Evolutionary conservation across 495 filamentous ascomycete genomes (phyloP).

Genomic region (Penicillium tannophilum): DNA sequence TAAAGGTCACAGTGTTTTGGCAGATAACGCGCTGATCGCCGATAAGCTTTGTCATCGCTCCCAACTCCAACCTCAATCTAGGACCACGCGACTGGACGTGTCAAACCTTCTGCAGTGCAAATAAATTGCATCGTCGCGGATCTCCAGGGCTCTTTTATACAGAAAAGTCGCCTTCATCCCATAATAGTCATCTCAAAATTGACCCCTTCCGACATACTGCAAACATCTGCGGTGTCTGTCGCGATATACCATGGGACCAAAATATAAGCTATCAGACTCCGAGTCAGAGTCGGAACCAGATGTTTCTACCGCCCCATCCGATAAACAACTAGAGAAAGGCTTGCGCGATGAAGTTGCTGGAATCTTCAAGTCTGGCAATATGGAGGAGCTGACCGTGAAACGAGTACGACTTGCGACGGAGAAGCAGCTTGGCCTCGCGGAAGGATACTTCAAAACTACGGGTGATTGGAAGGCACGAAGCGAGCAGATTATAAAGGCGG

Average conservation of each 20-base stretch:
- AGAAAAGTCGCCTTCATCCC: background rate
- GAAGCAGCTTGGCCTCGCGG: slow-evolving; percentile 61
- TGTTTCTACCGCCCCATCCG: slow-evolving; percentile 3
- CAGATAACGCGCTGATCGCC: background rate
- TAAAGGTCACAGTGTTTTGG: background rate
- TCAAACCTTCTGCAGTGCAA: background rate
- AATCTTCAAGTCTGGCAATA: slow-evolving; percentile 58
- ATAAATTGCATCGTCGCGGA: background rate
- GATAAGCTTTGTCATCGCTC: slow-evolving; percentile 10
- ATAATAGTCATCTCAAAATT: background rate
- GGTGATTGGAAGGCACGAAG: slow-evolving; percentile 77
- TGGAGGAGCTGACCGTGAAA: slow-evolving; percentile 74
- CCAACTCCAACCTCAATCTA: slow-evolving; percentile 1
- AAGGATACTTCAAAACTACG: slow-evolving; percentile 68
- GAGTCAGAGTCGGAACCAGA: slow-evolving; percentile 31
- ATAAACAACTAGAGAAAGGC: slow-evolving; percentile 48
- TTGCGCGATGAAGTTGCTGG: slow-evolving; percentile 61
- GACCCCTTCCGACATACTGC: background rate
- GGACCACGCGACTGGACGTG: slow-evolving; percentile 8
- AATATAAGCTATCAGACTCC: slow-evolving; percentile 39
- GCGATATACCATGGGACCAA: slow-evolving; percentile 34
- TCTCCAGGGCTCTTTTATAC: background rate
- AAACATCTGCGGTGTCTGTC: background rate
- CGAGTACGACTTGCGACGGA: slow-evolving; percentile 69
- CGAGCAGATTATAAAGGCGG: slow-evolving; percentile 69